These are phyloP conservation scores for Elaeagnus macrophylla DNA, from an alignment of 306 rosid genomes.

Conservation along the genomic window DNA sequence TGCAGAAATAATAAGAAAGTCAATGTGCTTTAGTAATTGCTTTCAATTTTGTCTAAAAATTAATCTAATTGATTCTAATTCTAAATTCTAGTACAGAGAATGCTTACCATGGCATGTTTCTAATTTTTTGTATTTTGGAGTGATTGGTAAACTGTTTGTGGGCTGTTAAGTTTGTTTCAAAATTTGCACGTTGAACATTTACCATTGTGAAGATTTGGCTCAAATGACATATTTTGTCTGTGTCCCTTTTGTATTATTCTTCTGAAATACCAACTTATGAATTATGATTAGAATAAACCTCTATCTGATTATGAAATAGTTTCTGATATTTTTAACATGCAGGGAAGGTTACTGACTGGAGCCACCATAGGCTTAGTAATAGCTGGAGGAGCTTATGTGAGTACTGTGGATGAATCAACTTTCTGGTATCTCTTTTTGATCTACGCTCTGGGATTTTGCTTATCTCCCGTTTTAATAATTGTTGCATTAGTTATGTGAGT, in stretches of 20 bases:
- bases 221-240: background rate
- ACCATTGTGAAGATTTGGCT: background rate
- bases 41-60: background rate
- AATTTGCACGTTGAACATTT: background rate
- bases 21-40: background rate
- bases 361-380: slow-evolving; percentile 72
- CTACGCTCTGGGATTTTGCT: background rate
- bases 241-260: background rate
- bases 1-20: background rate
- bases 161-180: background rate
- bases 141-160: too few relatives aligned
- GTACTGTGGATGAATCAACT: slow-evolving; percentile 99
- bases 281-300: background rate
- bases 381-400: slow-evolving; percentile 94
- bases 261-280: background rate
- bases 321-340: slow-evolving; percentile 22
- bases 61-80: too few relatives aligned
- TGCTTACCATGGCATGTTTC: too few relatives aligned
- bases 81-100: too few relatives aligned
- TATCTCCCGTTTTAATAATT: background rate
- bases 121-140: too few relatives aligned
- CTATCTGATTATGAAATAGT: slow-evolving; percentile 17
- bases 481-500: slow-evolving; percentile 49
- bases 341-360: slow-evolving; percentile 81
- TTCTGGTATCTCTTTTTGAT: slow-evolving; percentile 71